A percentile compares a stretch with the other conserved stretches of the same genome.
Evolutionary conservation across 2,329 filamentous ascomycete species (phyloP).

Genomic region (Chrysosphaeria jannelii): DNA sequence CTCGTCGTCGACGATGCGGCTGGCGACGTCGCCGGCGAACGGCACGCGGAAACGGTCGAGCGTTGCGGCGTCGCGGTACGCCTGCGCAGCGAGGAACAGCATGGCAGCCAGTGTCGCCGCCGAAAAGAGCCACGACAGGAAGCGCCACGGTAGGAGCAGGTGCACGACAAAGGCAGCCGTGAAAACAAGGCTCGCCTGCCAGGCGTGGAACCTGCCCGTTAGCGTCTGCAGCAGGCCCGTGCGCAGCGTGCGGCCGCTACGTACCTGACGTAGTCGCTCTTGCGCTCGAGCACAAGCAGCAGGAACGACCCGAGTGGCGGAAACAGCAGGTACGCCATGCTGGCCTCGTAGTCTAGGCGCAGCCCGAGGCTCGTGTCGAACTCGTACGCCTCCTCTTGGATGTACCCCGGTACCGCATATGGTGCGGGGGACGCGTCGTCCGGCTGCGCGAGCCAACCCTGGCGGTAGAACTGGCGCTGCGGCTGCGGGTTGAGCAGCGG

Average conservation of each 20-base stretch:
- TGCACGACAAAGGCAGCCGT: conserved; percentile 47
- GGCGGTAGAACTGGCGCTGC: conserved; percentile 24
- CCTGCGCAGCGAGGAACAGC: conserved; percentile 42
- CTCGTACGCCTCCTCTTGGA: conserved; percentile 30
- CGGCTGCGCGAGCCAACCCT: too few relatives aligned
- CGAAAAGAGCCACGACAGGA: conserved; percentile 49
- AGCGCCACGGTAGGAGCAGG: conserved; percentile 62
- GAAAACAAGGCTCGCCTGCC: conserved; percentile 73
- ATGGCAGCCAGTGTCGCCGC: conserved; percentile 50
- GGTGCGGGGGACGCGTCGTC: too few relatives aligned
- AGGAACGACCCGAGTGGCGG: conserved; percentile 69
- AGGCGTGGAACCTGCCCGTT: conserved; percentile 54
- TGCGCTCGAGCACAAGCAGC: conserved; percentile 61
- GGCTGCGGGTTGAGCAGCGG: conserved; percentile 23
- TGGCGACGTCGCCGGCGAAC: conserved; percentile 60
- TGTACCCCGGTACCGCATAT: conserved; percentile 5
- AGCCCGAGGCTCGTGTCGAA: conserved; percentile 80
- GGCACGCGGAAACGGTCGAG: conserved; percentile 52
- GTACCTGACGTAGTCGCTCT: conserved; percentile 88
- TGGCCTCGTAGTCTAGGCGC: conserved; percentile 68
- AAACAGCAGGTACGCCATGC: conserved; percentile 57
- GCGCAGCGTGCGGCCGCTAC: conserved; percentile 6
- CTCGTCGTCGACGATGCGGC: conserved; percentile 73
- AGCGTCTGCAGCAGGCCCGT: neutral
- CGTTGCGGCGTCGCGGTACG: conserved; percentile 55